Percentiles rank a stretch among this genome's conserved stretches.
Conservation (phyloP, 345 rosid species). For the Mallotus nudiflorus region DNA sequence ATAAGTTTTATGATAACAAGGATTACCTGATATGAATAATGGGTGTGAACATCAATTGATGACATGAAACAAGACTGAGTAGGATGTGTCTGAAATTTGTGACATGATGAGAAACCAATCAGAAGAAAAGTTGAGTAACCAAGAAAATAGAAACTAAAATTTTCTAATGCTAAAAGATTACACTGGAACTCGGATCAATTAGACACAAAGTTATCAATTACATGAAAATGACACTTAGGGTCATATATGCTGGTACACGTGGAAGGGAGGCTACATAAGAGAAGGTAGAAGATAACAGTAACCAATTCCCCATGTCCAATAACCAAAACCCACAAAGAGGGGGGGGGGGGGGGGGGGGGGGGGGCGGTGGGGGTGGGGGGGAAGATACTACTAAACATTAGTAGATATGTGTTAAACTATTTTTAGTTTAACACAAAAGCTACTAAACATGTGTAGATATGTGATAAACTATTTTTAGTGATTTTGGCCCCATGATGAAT, state of each 20-base stretch:
- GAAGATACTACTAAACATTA: too few relatives aligned
- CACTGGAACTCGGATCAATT: constrained; percentile 3
- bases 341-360: too few relatives aligned
- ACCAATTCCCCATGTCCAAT: too few relatives aligned
- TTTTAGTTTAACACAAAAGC: not conserved
- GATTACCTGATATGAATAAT: constrained; percentile 89
- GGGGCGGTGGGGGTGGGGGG: too few relatives aligned
- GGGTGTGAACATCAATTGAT: constrained; percentile 95
- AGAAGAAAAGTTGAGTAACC: not conserved
- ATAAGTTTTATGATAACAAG: constrained; percentile 9
- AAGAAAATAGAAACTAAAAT: not conserved
- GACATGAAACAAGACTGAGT: constrained; percentile 99
- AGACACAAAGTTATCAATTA: not conserved
- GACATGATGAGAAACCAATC: constrained; percentile 14
- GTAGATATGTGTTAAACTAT: too few relatives aligned
- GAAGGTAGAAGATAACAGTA: too few relatives aligned
- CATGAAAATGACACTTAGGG: not conserved
- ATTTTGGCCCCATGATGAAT: not conserved
- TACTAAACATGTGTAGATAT: not conserved
- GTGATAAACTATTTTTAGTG: not conserved
- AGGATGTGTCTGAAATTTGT: constrained; percentile 84
- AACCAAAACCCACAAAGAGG: too few relatives aligned
- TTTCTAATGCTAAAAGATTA: not conserved
- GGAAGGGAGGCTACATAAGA: not conserved
- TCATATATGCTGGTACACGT: not conserved